Evolutionary conservation across 495 filamentous ascomycete species (phyloP).

Genomic region (Eremomyces bilateralis): DNA sequence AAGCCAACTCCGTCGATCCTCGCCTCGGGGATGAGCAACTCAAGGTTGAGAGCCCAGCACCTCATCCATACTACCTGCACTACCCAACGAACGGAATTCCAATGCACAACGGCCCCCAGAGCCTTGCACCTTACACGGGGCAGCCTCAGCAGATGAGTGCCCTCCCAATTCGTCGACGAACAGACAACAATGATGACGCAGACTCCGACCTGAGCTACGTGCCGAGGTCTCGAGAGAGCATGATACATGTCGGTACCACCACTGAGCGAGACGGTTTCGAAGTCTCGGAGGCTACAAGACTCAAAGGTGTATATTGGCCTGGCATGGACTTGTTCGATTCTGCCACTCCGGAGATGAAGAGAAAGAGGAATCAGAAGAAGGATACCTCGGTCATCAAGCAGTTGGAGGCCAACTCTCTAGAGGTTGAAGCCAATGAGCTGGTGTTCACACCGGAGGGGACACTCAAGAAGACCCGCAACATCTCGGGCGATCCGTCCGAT

Average conservation of each 20-base stretch:
- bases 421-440: slow-evolving; percentile 48
- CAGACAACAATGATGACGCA: too few species aligned
- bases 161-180: too few species aligned
- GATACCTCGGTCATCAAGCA: slow-evolving; percentile 42
- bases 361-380: slow-evolving; percentile 75
- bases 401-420: slow-evolving; percentile 44
- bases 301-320: slow-evolving; percentile 62
- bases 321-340: slow-evolving; percentile 84
- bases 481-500: slow-evolving; percentile 24
- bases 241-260: too few species aligned
- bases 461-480: slow-evolving; percentile 32
- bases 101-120: too few species aligned
- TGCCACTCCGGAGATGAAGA: slow-evolving; percentile 51
- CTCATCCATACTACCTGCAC: too few species aligned
- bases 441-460: slow-evolving; percentile 36
- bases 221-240: slow-evolving; percentile 8
- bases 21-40: background rate
- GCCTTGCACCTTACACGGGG: too few species aligned
- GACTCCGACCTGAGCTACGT: too few species aligned
- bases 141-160: too few species aligned
- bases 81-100: too few species aligned
- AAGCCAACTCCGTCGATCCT: background rate
- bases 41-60: background rate
- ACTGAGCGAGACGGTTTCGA: background rate
- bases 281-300: slow-evolving; percentile 13